Conservation (phyloP, 805 yeast genomes). For the Groenewaldozyma salmanticensis region DNA sequence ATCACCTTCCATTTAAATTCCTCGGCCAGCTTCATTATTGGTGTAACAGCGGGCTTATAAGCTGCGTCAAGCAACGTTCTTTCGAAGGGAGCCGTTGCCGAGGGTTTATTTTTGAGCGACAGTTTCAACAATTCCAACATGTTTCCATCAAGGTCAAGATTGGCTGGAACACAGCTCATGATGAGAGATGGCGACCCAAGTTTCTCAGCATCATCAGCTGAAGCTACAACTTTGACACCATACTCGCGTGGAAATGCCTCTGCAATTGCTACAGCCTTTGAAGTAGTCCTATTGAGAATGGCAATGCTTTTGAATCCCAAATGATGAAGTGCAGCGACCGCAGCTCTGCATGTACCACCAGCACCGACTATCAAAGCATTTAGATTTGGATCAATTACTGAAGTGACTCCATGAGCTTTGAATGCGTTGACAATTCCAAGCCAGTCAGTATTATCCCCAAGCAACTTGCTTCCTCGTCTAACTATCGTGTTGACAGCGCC, state of each 20-base stretch:
- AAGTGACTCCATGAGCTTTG: conserved; percentile 43
- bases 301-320: conserved; percentile 73
- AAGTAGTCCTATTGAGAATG: conserved; percentile 68
- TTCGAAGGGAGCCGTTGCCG: conserved; percentile 29
- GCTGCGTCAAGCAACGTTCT: conserved; percentile 82
- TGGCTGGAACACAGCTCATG: conserved; percentile 80
- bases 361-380: conserved; percentile 84
- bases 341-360: conserved; percentile 97
- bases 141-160: conserved; percentile 49
- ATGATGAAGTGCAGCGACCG: conserved; percentile 70
- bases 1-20: conserved; percentile 67
- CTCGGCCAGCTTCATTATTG: conserved; percentile 72
- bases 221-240: conserved; percentile 49
- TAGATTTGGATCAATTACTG: conserved; percentile 20
- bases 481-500: conserved; percentile 92
- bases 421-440: conserved; percentile 72
- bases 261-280: conserved; percentile 53
- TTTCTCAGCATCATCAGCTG: conserved; percentile 35
- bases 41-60: conserved; percentile 82
- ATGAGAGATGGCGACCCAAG: conserved; percentile 42
- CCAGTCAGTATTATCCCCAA: conserved; percentile 97
- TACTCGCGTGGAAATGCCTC: conserved; percentile 49
- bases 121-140: conserved; percentile 39
- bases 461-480: conserved; percentile 40
- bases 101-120: conserved; percentile 22